These are phyloP conservation scores for Pochonia chlamydosporia DNA, from an alignment of 2,329 filamentous ascomycete species.

Conservation along the genomic window DNA sequence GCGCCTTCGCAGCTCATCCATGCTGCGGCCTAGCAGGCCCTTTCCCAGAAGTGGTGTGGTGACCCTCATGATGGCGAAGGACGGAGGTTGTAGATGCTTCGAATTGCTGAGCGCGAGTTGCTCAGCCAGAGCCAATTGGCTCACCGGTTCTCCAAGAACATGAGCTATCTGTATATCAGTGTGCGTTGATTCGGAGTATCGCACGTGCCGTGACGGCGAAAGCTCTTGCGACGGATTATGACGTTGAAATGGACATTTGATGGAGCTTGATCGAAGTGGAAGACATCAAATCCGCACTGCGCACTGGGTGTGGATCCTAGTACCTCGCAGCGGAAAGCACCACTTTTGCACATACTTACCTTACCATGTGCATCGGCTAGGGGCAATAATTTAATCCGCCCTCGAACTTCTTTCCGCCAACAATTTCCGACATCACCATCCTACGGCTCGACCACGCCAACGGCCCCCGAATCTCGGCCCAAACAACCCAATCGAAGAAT, in stretches of 20 bases:
- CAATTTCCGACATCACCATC: slow-evolving; percentile 5
- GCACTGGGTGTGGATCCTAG: neutral
- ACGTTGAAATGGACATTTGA: neutral
- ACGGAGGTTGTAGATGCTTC: neutral
- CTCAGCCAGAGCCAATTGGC: slow-evolving; percentile 20
- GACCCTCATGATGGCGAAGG: slow-evolving; percentile 37
- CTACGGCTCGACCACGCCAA: neutral
- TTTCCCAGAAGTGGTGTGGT: slow-evolving; percentile 38
- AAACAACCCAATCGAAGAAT: neutral
- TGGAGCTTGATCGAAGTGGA: neutral
- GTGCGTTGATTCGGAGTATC: neutral
- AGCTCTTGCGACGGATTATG: neutral
- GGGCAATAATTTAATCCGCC: slow-evolving; percentile 11
- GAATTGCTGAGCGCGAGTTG: neutral
- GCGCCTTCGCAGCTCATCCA: slow-evolving; percentile 54
- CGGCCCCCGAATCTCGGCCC: neutral
- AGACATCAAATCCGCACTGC: neutral
- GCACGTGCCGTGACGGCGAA: neutral
- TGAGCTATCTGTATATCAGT: slow-evolving; percentile 5
- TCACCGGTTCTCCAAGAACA: slow-evolving; percentile 19
- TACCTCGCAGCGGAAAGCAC: neutral
- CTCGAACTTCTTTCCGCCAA: slow-evolving; percentile 1
- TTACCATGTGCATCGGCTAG: neutral
- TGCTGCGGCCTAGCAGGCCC: slow-evolving; percentile 52
- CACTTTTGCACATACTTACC: neutral